Evolutionary conservation across 2,329 filamentous ascomycete species (phyloP), one percentile per base, ranked within the genome.

Genomic region (Simplicillium aogashimaense): DNA sequence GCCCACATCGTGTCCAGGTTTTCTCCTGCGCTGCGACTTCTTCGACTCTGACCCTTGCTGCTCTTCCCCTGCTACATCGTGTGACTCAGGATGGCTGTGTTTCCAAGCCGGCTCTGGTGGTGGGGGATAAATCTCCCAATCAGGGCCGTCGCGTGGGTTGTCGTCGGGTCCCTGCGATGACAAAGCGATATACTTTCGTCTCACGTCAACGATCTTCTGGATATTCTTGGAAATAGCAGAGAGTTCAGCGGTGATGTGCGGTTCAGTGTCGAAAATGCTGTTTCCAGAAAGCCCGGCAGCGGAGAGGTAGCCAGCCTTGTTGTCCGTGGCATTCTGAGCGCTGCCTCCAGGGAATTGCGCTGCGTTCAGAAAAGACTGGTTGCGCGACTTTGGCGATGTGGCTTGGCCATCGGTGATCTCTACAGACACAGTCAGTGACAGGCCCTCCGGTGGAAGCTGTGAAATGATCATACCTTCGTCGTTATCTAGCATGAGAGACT

Each of bases 21-120:
- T 97, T 13, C 50, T 90, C 77, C 49, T 64, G 36, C 65, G 58
- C 43, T 70, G 74, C 3, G 62, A 56, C 14, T 55, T 59, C 41
- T 36, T 34, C 53, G 46, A 57, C 62, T 38, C 61, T 64, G 29
- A 25, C 20, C 56, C 12, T 54, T 55, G 36, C 63, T 65, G 39
- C 53, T 60, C 4, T 47, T 55, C 20, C 5, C 20, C 20, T 6
- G 20, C 20, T 25, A 25, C 20, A 25, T 25, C 20, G 20, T 25
- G 20, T 6, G 18, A 17, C 38, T 45, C 34, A 39, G 17, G 39
- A 39, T 39, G 55, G 52, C 41, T 59, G 52, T 43, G 60, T 53
- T 38, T 58, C 90, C 92, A 97, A 3, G 86, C 86, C 13, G 92
- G 92, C 53, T 94, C 86, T 6, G 90, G 92, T 4, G 89, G 89